Evolutionary conservation across 2,329 filamentous ascomycete genomes (phyloP), one percentile per base, ranked within the genome.

Genomic region (Nemania sp.): DNA sequence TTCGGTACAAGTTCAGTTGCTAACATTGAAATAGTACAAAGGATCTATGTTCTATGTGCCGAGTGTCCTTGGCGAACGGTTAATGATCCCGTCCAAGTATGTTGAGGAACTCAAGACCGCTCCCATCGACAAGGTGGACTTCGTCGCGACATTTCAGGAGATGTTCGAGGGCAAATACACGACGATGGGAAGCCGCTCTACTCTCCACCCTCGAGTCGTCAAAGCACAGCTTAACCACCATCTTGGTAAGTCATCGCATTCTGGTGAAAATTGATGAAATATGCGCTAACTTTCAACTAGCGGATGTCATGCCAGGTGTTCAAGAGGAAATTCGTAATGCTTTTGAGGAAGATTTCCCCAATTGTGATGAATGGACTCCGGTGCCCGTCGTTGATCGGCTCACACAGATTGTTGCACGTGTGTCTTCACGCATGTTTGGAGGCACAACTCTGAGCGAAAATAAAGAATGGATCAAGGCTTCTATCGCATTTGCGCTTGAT

Each of bases 381-480:
- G 26, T 48, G 3, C 6, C 24, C 6, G 8, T 36, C 2, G 14
- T 23, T 3, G 6, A 23, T 5, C 5, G 22, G 3, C n/a, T 52
- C 5, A 19, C 19, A 3, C n/a, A 30, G 3, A 37, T 53, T 4
- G 31, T 53, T 2, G 31, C 50, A n/a, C 43, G 50, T 2, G 50
- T 37, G 3, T 30, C 50, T 5, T 30, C 19, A 6, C 28, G 54
- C 2, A 57, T 57, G 54, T 26, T 48, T 34, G 60, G 52, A 4
- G 66, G 65, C 0, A 61, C 46, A 6, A 39, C 37, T 6, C 54
- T 70, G 4, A 61, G 55, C 7, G 50, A 50, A 1, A 67, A 70
- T 39, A 61, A 67, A 6, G 61, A 67, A 31, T 72, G 69, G 64
- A 53, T 72, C 1, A 22, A 66, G 5, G 52, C 65, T 6, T 60